Evolutionary conservation across 768 basidiomycete species (phyloP).

Genomic region (Pisolithus tinctorius): DNA sequence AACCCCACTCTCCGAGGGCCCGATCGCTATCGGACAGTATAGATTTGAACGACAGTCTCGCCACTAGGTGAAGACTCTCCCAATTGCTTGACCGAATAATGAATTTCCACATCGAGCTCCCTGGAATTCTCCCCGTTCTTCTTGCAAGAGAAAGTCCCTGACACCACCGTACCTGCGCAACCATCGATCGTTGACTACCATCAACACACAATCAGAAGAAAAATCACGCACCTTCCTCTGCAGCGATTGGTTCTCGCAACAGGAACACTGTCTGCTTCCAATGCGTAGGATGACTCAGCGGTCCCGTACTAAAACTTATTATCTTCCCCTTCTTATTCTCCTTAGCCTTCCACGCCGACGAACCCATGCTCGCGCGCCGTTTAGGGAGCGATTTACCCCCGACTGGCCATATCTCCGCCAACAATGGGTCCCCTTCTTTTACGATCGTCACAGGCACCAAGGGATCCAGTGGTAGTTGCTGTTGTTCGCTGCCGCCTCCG

Average conservation of each 20-base stretch:
- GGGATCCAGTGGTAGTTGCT: slow-evolving; percentile 43
- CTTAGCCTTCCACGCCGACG: slow-evolving; percentile 25
- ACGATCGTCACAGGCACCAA: slow-evolving; percentile 48
- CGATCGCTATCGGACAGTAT: slow-evolving; percentile 67
- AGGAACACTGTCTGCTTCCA: slow-evolving; percentile 96
- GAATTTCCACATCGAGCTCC: slow-evolving; percentile 89
- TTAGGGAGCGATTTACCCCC: slow-evolving; percentile 57
- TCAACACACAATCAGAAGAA: background rate
- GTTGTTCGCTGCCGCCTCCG: no score
- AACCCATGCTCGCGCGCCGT: slow-evolving; percentile 52
- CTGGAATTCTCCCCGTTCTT: slow-evolving; percentile 79
- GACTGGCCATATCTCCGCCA: slow-evolving; percentile 80
- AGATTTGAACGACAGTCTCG: slow-evolving; percentile 67
- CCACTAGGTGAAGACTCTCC: slow-evolving; percentile 22
- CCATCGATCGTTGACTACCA: no score
- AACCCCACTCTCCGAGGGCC: no score
- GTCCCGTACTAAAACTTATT: slow-evolving; percentile 87
- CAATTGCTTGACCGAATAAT: slow-evolving; percentile 50
- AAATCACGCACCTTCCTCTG: slow-evolving; percentile 56
- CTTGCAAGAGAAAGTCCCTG: slow-evolving; percentile 75
- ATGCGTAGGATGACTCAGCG: slow-evolving; percentile 81
- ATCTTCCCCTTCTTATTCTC: slow-evolving; percentile 34
- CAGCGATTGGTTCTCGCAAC: slow-evolving; percentile 69
- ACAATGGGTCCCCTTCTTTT: slow-evolving; percentile 48
- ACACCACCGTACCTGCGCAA: slow-evolving; percentile 57